These are phyloP conservation scores for Boletus insuetus DNA, from an alignment of 768 basidiomycete species.

Conservation along the genomic window DNA sequence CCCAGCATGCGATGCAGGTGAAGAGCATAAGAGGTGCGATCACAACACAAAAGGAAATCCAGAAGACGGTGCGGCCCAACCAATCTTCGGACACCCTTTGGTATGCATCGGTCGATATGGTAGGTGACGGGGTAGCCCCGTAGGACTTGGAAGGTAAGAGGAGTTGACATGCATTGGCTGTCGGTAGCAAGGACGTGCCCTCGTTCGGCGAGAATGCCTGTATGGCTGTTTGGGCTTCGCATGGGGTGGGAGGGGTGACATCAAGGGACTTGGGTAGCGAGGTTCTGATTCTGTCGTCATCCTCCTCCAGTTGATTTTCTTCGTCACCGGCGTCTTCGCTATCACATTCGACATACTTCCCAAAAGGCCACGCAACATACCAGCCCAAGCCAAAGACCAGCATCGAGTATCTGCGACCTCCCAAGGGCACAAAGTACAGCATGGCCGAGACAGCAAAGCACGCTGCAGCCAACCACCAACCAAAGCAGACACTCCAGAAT, in stretches of 20 bases:
- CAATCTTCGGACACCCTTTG: constrained; percentile 39
- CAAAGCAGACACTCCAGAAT: constrained; percentile 86
- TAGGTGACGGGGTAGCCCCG: constrained; percentile 50
- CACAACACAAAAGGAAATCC: constrained; percentile 69
- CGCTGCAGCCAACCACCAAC: constrained; percentile 84
- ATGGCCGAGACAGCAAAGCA: constrained; percentile 68
- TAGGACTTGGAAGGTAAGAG: constrained; percentile 60
- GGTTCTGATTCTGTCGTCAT: constrained; percentile 14
- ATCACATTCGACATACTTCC: constrained; percentile 95
- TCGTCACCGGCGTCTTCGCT: constrained; percentile 42
- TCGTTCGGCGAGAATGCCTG: constrained; percentile 37
- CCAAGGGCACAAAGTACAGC: constrained; percentile 71
- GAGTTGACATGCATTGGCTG: constrained; percentile 29
- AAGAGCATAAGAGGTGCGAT: constrained; percentile 88
- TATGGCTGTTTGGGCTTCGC: constrained; percentile 10
- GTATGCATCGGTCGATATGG: constrained; percentile 19
- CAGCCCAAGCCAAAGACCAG: constrained; percentile 90
- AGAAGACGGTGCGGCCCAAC: constrained; percentile 78
- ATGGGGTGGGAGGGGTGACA: constrained; percentile 39
- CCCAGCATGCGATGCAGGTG: constrained; percentile 92
- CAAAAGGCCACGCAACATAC: constrained; percentile 98
- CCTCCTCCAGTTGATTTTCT: constrained; percentile 31
- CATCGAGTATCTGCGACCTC: constrained; percentile 81
- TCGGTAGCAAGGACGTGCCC: constrained; percentile 44
- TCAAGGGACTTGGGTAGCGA: constrained; percentile 45